Conservation (phyloP, 2,329 filamentous ascomycete species). For the Chaetomium sp. region DNA sequence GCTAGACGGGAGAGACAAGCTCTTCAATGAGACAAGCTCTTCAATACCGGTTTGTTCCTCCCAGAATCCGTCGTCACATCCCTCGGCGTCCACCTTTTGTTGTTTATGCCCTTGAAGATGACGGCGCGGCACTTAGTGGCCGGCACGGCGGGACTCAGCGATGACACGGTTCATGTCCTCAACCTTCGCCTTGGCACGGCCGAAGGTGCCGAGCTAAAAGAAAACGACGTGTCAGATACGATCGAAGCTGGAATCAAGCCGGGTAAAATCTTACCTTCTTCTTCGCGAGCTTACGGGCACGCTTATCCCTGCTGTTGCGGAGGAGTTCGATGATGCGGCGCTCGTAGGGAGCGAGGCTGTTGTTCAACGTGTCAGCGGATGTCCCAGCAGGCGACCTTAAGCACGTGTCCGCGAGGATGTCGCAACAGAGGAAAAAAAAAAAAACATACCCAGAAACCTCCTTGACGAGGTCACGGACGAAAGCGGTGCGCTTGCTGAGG, state of each 20-base stretch:
- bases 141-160: slow-evolving; percentile 75
- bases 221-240: slow-evolving; percentile 6
- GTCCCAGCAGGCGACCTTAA: neutral
- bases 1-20: slow-evolving; percentile 2
- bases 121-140: slow-evolving; percentile 41
- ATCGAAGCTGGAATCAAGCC: slow-evolving; percentile 21
- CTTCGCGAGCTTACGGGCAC: slow-evolving; percentile 98
- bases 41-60: slow-evolving; percentile 4
- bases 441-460: slow-evolving; percentile 85
- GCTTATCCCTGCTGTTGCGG: slow-evolving; percentile 99
- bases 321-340: slow-evolving; percentile 98
- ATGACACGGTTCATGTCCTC: slow-evolving; percentile 98
- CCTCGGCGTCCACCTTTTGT: slow-evolving; percentile 11
- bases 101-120: slow-evolving; percentile 1
- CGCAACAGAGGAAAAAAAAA: neutral
- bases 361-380: neutral
- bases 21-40: neutral
- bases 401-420: neutral
- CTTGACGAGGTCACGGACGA: slow-evolving; percentile 97
- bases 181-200: slow-evolving; percentile 98
- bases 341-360: slow-evolving; percentile 86
- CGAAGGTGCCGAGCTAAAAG: slow-evolving; percentile 86
- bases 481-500: slow-evolving; percentile 93
- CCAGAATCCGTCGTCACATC: slow-evolving; percentile 14
- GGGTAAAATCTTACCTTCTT: slow-evolving; percentile 68